These are phyloP conservation scores for Avena insularis DNA, from an alignment of 176 grass and related monocot genomes.

Conservation along the genomic window DNA sequence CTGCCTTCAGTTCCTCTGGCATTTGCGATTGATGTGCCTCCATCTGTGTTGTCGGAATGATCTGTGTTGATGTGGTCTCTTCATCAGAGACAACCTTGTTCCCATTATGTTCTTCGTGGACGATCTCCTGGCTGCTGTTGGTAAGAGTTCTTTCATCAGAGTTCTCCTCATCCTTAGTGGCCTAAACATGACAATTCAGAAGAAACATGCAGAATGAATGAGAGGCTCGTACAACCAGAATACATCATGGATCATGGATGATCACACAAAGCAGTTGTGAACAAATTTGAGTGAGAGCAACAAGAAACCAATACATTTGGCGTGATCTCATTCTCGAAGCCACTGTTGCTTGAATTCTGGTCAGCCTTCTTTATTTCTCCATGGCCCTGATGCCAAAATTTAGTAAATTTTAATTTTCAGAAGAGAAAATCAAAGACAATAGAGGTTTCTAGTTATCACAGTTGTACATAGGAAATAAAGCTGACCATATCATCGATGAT, in stretches of 20 bases:
- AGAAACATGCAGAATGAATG: not conserved
- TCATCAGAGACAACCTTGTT: not conserved
- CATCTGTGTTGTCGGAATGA: not conserved
- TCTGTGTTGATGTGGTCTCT: conserved; percentile 37
- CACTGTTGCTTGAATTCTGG: not conserved
- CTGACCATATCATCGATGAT: not conserved
- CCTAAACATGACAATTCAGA: conserved; percentile 34
- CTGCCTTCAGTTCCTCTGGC: conserved; percentile 23
- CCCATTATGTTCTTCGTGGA: conserved; percentile 22
- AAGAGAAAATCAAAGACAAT: not conserved
- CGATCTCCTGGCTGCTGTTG: not conserved
- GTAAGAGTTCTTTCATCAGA: conserved; percentile 18
- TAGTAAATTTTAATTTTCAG: conserved; percentile 10
- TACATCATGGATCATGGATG: conserved; percentile 26
- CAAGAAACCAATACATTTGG: not conserved
- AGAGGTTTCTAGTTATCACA: not conserved
- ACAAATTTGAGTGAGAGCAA: not conserved
- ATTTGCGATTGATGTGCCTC: conserved; percentile 17
- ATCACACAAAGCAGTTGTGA: not conserved
- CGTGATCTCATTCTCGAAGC: not conserved
- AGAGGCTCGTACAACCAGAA: not conserved
- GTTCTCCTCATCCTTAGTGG: conserved; percentile 1
- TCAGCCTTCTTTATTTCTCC: conserved; percentile 1
- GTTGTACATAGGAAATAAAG: not conserved
- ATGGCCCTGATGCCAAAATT: conserved; percentile 11